Percentiles rank a stretch among this genome's conserved stretches.
These are phyloP conservation scores for Heterobasidion occidentale DNA, from an alignment of 1,284 basidiomycete genomes.

Conservation along the genomic window DNA sequence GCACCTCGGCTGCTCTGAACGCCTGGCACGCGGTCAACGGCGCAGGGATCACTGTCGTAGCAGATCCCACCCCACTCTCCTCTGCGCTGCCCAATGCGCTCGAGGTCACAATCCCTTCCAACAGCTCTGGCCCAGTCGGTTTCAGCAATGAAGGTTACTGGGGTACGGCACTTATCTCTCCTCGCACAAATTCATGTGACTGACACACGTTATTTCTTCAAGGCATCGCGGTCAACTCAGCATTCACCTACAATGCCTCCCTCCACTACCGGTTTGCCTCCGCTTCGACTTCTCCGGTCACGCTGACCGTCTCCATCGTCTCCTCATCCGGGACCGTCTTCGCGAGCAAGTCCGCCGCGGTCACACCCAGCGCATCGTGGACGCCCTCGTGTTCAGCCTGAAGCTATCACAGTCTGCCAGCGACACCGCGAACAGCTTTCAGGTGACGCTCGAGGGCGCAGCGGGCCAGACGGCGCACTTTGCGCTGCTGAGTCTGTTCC, in stretches of 20 bases:
- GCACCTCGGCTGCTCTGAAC: conserved; percentile 38
- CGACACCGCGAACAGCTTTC: conserved; percentile 41
- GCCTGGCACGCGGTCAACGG: conserved; percentile 49
- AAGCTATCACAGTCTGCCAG: conserved; percentile 31
- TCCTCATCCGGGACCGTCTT: conserved; percentile 36
- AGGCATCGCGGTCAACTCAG: conserved; percentile 57
- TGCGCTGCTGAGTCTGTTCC: conserved; percentile 62
- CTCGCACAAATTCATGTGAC: too few species aligned
- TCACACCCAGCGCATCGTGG: conserved; percentile 41
- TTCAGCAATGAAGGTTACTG: conserved; percentile 55
- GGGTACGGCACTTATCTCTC: conserved; percentile 26
- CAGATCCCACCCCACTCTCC: conserved; percentile 45
- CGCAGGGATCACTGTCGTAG: conserved; percentile 44
- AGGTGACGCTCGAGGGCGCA: conserved; percentile 43
- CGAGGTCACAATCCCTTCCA: conserved; percentile 39
- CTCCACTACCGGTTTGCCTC: conserved; percentile 55
- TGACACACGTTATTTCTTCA: too few species aligned
- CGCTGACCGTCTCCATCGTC: conserved; percentile 38
- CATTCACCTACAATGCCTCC: conserved; percentile 55
- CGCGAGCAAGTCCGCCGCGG: conserved; percentile 33
- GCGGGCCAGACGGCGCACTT: conserved; percentile 50
- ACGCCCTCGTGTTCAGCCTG: conserved; percentile 39
- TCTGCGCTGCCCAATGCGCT: conserved; percentile 58
- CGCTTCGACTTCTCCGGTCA: conserved; percentile 36
- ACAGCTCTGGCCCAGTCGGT: conserved; percentile 36